These are phyloP conservation scores for Capsella bursapastoris DNA, from an alignment of 345 rosid genomes.

Conservation along the genomic window DNA sequence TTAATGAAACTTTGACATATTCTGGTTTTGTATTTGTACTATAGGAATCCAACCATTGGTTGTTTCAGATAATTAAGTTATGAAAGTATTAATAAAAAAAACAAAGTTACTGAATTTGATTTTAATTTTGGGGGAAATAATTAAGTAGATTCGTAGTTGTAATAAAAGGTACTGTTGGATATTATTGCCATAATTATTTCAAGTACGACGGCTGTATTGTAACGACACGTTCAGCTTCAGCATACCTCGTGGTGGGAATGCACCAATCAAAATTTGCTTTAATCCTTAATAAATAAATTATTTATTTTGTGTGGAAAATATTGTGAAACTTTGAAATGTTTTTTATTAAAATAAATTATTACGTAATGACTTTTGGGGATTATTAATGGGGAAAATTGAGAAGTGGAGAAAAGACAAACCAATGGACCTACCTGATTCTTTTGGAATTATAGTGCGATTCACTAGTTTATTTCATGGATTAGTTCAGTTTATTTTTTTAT, in stretches of 20 bases:
- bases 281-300: background rate
- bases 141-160: background rate
- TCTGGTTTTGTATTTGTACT: background rate
- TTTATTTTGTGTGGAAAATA: background rate
- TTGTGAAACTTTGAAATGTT: background rate
- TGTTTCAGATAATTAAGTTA: background rate
- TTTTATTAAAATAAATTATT: conserved; percentile 11
- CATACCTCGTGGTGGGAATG: conserved; percentile 38
- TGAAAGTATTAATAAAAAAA: background rate
- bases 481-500: background rate
- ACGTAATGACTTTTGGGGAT: conserved; percentile 44
- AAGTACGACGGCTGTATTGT: conserved; percentile 29
- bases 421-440: conserved; percentile 25
- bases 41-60: too few relatives aligned
- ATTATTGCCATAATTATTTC: conserved; percentile 4
- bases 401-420: conserved; percentile 41
- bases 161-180: background rate
- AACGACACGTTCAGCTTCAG: conserved; percentile 35
- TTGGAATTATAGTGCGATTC: conserved; percentile 38
- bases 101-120: too few relatives aligned
- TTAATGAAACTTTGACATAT: background rate
- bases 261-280: conserved; percentile 38
- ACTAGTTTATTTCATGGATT: conserved; percentile 31
- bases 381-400: conserved; percentile 28
- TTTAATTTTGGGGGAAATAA: background rate